Evolutionary conservation across 306 rosid genomes (phyloP).

Genomic region (Bauhinia variegata): DNA sequence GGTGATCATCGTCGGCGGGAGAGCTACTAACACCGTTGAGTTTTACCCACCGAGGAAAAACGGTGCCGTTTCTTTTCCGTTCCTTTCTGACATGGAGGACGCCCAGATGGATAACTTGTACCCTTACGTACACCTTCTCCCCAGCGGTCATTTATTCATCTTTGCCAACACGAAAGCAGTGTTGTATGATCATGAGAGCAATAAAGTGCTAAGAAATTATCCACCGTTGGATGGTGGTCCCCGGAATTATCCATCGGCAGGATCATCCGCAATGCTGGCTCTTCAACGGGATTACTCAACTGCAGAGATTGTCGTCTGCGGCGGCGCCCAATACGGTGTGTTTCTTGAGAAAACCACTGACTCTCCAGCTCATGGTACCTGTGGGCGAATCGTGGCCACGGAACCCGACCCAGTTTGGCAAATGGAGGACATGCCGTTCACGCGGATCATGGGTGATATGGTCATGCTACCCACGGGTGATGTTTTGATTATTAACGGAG

Average conservation of each 20-base stretch:
- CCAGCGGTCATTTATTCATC: conserved; percentile 73
- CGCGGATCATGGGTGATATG: conserved; percentile 93
- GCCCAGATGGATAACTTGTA: conserved; percentile 80
- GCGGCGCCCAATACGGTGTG: conserved; percentile 87
- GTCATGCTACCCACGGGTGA: conserved; percentile 80
- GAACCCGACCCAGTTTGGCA: conserved; percentile 62
- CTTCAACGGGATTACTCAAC: conserved; percentile 52
- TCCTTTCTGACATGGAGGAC: conserved; percentile 67
- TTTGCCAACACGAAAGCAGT: conserved; percentile 78
- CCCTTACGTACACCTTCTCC: conserved; percentile 86
- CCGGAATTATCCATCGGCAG: conserved; percentile 88
- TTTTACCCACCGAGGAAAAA: conserved; percentile 58
- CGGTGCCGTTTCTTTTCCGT: conserved; percentile 66
- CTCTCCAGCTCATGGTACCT: conserved; percentile 74
- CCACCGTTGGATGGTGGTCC: conserved; percentile 86
- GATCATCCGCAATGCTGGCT: conserved; percentile 77
- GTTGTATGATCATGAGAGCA: conserved; percentile 45
- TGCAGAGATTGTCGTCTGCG: conserved; percentile 71
- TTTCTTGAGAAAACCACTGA: conserved; percentile 52
- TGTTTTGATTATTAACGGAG: conserved; percentile 78
- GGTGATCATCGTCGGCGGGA: conserved; percentile 71
- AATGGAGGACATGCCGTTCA: conserved; percentile 84
- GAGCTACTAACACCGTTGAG: conserved; percentile 69
- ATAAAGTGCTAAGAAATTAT: conserved; percentile 42
- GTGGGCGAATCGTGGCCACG: conserved; percentile 69